phyloP scores from a whole-genome alignment of 768 basidiomycete genomes.

The Boletus rex-veris region DNA sequence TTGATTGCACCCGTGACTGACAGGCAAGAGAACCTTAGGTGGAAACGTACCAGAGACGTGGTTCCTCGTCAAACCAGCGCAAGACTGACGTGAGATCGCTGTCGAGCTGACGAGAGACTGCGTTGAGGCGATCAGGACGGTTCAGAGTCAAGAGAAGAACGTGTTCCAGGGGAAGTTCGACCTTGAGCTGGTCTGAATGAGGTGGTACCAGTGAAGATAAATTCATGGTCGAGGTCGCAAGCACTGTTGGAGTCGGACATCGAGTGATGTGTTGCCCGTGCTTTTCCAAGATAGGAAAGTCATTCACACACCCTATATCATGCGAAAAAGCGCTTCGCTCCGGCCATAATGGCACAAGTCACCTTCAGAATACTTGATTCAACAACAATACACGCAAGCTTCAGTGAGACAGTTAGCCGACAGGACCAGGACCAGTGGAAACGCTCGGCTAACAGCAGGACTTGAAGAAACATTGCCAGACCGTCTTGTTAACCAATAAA shows the following conservation, averaged over 20 bases:
- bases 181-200: slow-evolving; percentile 36
- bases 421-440: too few relatives aligned
- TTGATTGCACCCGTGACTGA: slow-evolving; percentile 26
- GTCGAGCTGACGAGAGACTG: slow-evolving; percentile 61
- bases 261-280: neutral
- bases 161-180: slow-evolving; percentile 47
- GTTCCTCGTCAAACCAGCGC: slow-evolving; percentile 73
- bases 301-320: slow-evolving; percentile 3
- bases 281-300: slow-evolving; percentile 2
- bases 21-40: neutral
- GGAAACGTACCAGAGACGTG: slow-evolving; percentile 59
- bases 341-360: too few relatives aligned
- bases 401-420: too few relatives aligned
- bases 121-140: slow-evolving; percentile 68
- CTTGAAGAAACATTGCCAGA: too few relatives aligned
- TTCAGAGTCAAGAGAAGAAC: slow-evolving; percentile 58
- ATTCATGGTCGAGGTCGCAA: neutral
- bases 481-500: too few relatives aligned
- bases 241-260: neutral
- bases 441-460: too few relatives aligned
- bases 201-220: slow-evolving; percentile 14
- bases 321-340: too few relatives aligned
- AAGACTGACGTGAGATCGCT: slow-evolving; percentile 50
- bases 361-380: too few relatives aligned
- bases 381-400: too few relatives aligned